Conservation (phyloP, 2,329 filamentous ascomycete species). For the Epichloe baconii region DNA sequence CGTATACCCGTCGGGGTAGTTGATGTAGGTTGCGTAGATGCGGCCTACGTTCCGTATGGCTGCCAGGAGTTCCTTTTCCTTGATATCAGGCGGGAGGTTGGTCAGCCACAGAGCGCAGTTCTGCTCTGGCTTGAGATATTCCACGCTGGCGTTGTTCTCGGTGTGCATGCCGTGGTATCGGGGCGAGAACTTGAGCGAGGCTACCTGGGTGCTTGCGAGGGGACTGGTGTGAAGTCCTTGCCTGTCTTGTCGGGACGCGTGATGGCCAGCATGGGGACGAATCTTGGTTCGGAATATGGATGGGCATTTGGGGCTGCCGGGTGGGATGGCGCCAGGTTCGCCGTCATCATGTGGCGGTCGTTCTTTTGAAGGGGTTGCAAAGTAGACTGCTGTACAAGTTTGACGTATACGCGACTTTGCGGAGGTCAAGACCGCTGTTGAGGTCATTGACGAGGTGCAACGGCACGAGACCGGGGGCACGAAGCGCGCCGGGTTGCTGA, state of each 20-base stretch:
- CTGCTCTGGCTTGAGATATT: conserved; percentile 16
- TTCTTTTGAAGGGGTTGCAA: no score
- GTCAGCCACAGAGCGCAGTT: conserved; percentile 42
- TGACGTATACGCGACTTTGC: not conserved
- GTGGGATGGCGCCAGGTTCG: not conserved
- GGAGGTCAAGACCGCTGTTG: not conserved
- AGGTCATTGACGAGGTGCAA: not conserved
- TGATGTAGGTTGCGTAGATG: conserved; percentile 38
- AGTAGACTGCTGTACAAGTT: not conserved
- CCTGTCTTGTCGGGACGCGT: conserved; percentile 8
- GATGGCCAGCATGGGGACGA: conserved; percentile 13
- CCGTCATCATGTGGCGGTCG: no score
- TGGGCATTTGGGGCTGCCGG: not conserved
- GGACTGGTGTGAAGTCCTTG: conserved; percentile 3
- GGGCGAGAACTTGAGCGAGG: conserved; percentile 16
- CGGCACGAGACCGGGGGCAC: not conserved
- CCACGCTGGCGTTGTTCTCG: conserved; percentile 21
- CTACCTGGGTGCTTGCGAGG: not conserved
- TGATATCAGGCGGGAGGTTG: conserved; percentile 32
- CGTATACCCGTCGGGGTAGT: conserved; percentile 26
- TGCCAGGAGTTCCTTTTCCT: conserved; percentile 29
- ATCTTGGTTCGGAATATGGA: not conserved
- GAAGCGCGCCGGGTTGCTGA: not conserved
- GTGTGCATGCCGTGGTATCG: conserved; percentile 25
- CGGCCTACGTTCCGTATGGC: conserved; percentile 34